phyloP scores from a whole-genome alignment of 768 basidiomycete species.

The Symmetrospora coprosmae region DNA sequence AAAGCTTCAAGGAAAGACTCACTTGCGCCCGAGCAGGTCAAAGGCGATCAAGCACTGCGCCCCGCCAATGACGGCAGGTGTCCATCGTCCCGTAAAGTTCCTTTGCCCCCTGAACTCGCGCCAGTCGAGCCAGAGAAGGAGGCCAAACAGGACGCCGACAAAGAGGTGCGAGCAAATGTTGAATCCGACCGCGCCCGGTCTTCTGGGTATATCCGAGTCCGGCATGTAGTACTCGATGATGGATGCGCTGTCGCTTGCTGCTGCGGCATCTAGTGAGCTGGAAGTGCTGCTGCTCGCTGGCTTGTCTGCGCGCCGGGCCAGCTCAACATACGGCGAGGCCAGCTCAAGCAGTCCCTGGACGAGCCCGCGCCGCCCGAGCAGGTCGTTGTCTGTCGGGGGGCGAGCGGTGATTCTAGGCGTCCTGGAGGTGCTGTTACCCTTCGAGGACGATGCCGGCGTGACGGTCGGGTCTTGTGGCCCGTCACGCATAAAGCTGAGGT shows the following conservation, averaged over 20 bases:
- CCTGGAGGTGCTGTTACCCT: no score
- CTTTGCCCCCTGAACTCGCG: neutral
- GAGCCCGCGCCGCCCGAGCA: slow-evolving; percentile 8
- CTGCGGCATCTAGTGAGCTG: no score
- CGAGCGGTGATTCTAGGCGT: neutral
- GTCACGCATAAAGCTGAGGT: no score
- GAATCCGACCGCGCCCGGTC: slow-evolving; percentile 6
- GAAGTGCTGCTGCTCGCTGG: neutral
- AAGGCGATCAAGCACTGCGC: slow-evolving; percentile 10
- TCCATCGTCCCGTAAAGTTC: neutral
- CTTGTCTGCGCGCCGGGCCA: neutral
- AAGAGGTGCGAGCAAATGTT: neutral
- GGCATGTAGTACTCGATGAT: neutral
- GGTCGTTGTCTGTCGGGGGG: neutral
- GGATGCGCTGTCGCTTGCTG: neutral
- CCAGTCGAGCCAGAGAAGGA: slow-evolving; percentile 1
- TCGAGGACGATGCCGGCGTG: no score
- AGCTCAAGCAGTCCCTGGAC: neutral
- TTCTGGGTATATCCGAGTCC: slow-evolving; percentile 1
- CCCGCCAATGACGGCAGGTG: neutral
- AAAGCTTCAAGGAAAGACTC: neutral
- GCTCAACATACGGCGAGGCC: neutral
- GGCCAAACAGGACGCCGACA: neutral
- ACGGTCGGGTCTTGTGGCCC: no score
- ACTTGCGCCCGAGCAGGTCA: slow-evolving; percentile 2